Base-by-base conservation (phyloP, 164 flowering plant genomes). In the Santalum album region DNA sequence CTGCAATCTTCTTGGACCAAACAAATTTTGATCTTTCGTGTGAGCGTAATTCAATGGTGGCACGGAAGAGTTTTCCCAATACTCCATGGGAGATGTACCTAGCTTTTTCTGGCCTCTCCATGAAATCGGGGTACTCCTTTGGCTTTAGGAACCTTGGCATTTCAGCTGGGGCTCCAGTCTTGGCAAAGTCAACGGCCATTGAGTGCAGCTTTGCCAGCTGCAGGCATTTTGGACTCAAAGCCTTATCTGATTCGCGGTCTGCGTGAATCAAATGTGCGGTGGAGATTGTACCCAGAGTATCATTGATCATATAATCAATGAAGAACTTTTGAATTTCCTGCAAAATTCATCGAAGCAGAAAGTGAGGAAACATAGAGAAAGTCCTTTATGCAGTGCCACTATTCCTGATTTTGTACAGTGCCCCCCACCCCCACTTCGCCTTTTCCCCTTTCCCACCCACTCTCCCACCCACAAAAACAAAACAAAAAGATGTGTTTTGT, bases 171-270 rank as follows among this genome's bases (percentile, higher is more conserved):
- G 92, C 87, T 19, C 99, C 97, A 0, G 90, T 82, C 68, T 94
- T 94, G 29, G 97, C 99, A 29, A 29, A 29, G 68, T 94, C 96
- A n/a, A 90, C 99, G 18, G 95, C 99, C 90, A 83, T 86, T 22
- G 96, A 90, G 63, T 85, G 97, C 49, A 94, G 96, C 16, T 47
- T 59, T 47, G 99, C 96, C 61, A 94, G 65, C 53, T 79, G 68
- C 14, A 82, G 83, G 69, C 97, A 94, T 72, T 81, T 90, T 3
- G 59, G 43, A 49, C 86, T 87, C 57, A 78, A 61, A 23, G 95
- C 97, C 65, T 86, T 87, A 2, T 68, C 69, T 21, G 80, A 84
- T 51, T 90, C 95, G 18, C 82, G 73, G 56, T 94, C 96, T 47
- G 96, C 95, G 58, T 74, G 92, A 48, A 90, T 71, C 69, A 87